Evolutionary conservation across 2,329 filamentous ascomycete species (phyloP).

Genomic region (Magnaporthiopsis rhizophila): DNA sequence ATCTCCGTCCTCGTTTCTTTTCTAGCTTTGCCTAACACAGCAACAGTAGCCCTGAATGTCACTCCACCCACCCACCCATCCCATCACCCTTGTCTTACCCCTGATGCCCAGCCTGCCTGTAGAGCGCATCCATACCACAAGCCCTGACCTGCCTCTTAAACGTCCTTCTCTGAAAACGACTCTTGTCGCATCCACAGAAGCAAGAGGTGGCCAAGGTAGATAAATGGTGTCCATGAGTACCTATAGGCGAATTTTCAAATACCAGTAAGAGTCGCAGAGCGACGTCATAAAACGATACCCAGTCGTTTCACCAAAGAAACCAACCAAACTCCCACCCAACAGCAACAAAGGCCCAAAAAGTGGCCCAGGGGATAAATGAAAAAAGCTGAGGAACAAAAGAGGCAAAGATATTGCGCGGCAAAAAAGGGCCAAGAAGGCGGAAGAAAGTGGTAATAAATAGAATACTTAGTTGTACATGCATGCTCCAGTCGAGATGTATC

Average conservation of each 20-base stretch:
- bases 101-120: too few relatives aligned
- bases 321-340: not conserved
- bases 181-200: not conserved
- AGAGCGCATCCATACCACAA: too few relatives aligned
- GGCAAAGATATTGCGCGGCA: not conserved
- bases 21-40: too few relatives aligned
- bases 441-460: slow-evolving; percentile 12
- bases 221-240: not conserved
- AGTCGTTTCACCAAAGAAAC: slow-evolving; percentile 1
- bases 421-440: slow-evolving; percentile 9
- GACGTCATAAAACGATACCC: not conserved
- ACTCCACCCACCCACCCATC: too few relatives aligned
- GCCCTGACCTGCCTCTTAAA: too few relatives aligned
- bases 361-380: slow-evolving; percentile 4
- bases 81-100: too few relatives aligned
- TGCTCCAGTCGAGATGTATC: not conserved
- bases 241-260: not conserved
- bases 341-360: slow-evolving; percentile 8
- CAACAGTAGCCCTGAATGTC: too few relatives aligned
- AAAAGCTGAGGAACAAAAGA: slow-evolving; percentile 16
- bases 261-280: not conserved
- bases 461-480: slow-evolving; percentile 10
- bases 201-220: not conserved
- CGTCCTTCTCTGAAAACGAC: not conserved
- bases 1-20: too few relatives aligned